phyloP scores from a whole-genome alignment of 371 early-diverging fungal species.

The Mycotypha africana region DNA sequence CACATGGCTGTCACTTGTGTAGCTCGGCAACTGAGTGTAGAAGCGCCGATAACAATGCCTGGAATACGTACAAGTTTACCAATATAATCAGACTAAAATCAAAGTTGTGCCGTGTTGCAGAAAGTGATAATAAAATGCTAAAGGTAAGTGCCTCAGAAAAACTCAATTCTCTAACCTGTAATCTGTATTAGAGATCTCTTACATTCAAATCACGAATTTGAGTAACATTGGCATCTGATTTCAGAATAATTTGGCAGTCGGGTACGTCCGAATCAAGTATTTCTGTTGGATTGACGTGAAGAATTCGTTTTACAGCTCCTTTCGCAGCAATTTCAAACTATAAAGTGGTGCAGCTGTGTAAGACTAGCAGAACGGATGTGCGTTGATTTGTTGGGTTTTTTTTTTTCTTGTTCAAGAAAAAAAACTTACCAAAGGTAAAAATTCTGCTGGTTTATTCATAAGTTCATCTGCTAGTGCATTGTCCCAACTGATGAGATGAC shows the following conservation, averaged over 20 bases:
- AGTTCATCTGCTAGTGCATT: conserved; percentile 78
- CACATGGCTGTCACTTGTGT: conserved; percentile 86
- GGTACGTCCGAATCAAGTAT: conserved; percentile 48
- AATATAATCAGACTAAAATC: conserved; percentile 78
- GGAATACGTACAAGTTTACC: conserved; percentile 93
- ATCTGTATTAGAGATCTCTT: too few species aligned
- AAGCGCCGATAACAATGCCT: conserved; percentile 97
- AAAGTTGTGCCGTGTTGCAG: too few species aligned
- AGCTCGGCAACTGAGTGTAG: conserved; percentile 86
- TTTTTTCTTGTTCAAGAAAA: not conserved
- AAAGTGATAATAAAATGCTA: too few species aligned
- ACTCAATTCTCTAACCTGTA: too few species aligned
- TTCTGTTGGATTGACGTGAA: conserved; percentile 41
- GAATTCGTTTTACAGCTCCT: conserved; percentile 60
- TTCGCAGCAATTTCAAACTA: conserved; percentile 88
- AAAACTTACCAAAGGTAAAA: conserved; percentile 67
- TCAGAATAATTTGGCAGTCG: conserved; percentile 86
- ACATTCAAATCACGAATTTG: conserved; percentile 85
- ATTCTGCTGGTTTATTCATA: conserved; percentile 71
- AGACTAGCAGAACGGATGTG: too few species aligned
- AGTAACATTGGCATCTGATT: conserved; percentile 77
- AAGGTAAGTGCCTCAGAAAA: too few species aligned
- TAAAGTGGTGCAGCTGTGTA: too few species aligned
- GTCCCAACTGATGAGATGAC: conserved; percentile 77
- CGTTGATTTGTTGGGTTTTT: not conserved